phyloP scores from a whole-genome alignment of 75 land plant species.

The Larix kaempferi region DNA sequence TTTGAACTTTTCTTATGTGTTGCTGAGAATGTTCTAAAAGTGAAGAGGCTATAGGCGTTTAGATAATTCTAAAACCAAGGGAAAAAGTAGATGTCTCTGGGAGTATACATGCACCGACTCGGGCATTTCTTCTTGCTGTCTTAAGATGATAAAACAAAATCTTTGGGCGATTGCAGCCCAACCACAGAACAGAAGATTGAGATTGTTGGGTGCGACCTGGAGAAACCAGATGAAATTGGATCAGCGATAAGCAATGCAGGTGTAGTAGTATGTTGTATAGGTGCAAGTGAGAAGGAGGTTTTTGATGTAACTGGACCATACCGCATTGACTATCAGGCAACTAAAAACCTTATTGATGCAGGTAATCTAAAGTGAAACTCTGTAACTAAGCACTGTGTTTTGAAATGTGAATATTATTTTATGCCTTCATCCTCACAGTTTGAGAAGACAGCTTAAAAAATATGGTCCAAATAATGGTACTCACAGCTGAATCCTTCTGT shows the following conservation, averaged over 20 bases:
- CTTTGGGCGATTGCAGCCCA: conserved; percentile 56
- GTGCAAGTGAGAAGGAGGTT: conserved; percentile 96
- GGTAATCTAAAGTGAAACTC: conserved; percentile 36
- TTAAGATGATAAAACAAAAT: conserved; percentile 15
- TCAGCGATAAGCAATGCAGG: conserved; percentile 82
- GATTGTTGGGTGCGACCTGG: conserved; percentile 85
- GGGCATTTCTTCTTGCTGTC: neutral
- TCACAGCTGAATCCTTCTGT: neutral
- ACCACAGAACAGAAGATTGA: conserved; percentile 65
- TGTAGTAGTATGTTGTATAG: conserved; percentile 88
- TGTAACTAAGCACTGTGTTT: neutral
- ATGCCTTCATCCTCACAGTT: neutral
- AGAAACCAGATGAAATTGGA: conserved; percentile 55
- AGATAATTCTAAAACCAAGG: neutral
- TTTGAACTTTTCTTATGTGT: no score
- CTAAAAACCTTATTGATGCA: conserved; percentile 78
- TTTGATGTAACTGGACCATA: conserved; percentile 91
- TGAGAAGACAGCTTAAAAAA: neutral
- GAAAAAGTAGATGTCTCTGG: no score
- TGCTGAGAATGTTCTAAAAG: neutral
- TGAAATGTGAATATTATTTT: neutral
- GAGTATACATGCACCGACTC: neutral
- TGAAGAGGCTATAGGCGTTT: neutral
- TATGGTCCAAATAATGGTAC: neutral
- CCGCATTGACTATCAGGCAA: conserved; percentile 83